phyloP scores from a whole-genome alignment of 495 filamentous ascomycete species.

The Penicillium paxilli region DNA sequence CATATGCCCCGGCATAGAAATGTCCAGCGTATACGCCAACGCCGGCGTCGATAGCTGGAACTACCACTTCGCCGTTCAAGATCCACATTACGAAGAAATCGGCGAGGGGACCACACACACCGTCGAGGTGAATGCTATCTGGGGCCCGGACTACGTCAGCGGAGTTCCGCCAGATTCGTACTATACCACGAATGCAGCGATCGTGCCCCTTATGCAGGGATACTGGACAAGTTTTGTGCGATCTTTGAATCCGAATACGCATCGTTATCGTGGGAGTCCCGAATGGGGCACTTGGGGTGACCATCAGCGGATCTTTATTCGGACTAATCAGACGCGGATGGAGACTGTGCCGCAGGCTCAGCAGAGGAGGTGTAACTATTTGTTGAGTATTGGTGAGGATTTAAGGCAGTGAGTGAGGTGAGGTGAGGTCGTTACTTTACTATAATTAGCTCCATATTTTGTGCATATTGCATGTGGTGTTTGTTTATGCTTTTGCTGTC shows the following conservation, averaged over 20 bases:
- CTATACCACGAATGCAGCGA: constrained; percentile 46
- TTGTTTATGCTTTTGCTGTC: no score
- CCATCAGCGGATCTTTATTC: constrained; percentile 51
- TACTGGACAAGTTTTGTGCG: constrained; percentile 73
- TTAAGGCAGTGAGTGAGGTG: constrained; percentile 44
- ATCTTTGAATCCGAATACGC: constrained; percentile 62
- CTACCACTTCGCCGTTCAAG: constrained; percentile 67
- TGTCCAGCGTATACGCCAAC: constrained; percentile 45
- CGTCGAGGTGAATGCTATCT: constrained; percentile 62
- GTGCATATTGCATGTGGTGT: no score
- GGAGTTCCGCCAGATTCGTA: constrained; percentile 54
- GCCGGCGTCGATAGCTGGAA: constrained; percentile 51
- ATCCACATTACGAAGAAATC: constrained; percentile 41
- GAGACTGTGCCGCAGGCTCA: constrained; percentile 52
- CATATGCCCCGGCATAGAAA: constrained; percentile 63
- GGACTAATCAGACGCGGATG: constrained; percentile 58
- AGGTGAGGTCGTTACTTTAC: neutral
- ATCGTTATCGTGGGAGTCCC: constrained; percentile 40
- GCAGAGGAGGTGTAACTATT: constrained; percentile 51
- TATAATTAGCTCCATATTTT: neutral
- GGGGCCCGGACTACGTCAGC: constrained; percentile 48
- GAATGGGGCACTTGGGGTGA: constrained; percentile 49
- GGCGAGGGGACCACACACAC: constrained; percentile 65
- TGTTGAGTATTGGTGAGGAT: constrained; percentile 50
- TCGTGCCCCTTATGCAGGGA: constrained; percentile 58